These are phyloP conservation scores for Claviceps africana DNA, from an alignment of 2,329 filamentous ascomycete species.

Conservation along the genomic window DNA sequence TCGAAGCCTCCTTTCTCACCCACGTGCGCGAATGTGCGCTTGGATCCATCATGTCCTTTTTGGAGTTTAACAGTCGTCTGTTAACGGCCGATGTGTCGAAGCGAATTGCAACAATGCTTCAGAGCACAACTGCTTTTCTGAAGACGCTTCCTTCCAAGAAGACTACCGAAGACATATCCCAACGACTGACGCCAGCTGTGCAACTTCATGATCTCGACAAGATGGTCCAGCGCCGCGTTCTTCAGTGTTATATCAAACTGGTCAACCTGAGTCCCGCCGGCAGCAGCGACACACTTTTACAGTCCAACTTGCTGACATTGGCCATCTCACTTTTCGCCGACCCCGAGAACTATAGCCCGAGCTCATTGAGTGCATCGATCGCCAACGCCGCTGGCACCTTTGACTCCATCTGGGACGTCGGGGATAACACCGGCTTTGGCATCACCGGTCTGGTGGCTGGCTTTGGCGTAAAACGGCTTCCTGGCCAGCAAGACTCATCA, in stretches of 20 bases:
- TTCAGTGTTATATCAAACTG: conserved; percentile 89
- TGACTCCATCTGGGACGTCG: conserved; percentile 88
- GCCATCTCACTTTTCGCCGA: conserved; percentile 88
- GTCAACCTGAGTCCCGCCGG: conserved; percentile 77
- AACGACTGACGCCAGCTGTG: conserved; percentile 69
- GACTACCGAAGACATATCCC: conserved; percentile 70
- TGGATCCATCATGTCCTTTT: conserved; percentile 78
- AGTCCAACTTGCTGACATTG: conserved; percentile 81
- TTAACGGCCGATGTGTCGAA: conserved; percentile 90
- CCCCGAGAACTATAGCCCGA: conserved; percentile 74
- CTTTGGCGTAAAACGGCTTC: conserved; percentile 56
- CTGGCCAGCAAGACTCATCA: conserved; percentile 48
- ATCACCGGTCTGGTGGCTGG: conserved; percentile 74
- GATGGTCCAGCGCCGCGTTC: conserved; percentile 82
- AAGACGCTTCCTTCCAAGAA: conserved; percentile 72
- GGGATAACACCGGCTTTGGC: conserved; percentile 88
- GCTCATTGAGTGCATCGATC: conserved; percentile 78
- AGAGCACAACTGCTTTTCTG: conserved; percentile 86
- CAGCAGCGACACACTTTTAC: conserved; percentile 70
- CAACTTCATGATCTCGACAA: conserved; percentile 82
- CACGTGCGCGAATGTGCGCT: conserved; percentile 92
- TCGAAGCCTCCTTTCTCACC: conserved; percentile 84
- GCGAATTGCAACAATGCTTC: conserved; percentile 82
- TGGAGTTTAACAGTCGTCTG: conserved; percentile 84
- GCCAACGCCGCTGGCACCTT: conserved; percentile 81